Evolutionary conservation across 495 filamentous ascomycete genomes (phyloP), one percentile per base, ranked within the genome.

Genomic region (Lasiosphaeriaceae sp.): DNA sequence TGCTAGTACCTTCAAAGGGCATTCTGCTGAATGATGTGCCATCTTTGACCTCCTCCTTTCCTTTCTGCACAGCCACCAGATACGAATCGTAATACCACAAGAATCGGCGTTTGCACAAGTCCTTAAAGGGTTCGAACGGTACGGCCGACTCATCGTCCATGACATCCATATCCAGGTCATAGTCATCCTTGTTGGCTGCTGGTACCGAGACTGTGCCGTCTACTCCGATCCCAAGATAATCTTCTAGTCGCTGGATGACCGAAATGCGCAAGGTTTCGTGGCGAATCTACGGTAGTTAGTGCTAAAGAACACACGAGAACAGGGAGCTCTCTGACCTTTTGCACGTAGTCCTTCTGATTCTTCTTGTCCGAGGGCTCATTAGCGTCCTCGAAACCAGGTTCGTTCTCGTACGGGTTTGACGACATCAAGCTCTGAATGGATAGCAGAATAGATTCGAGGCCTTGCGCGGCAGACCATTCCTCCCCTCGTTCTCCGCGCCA

Each of bases 361-460:
- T 87, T 83, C 73, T 89, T 86, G 65, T 96, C 88, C 11, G 79
- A 71, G 3, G 76, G 71, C 20, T 82, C 80, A 31, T 84, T 85
- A 19, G 85, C 82, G 50, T 87, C 80, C 62, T 97, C 94, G 62
- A 88, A 96, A 9, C 94, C 94, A 17, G 94, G 94, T 66, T 98
- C 94, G 61, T 97, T 96, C 70, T 94, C 90, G 70, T 96, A 98
- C 0, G 94, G 94, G 67, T 97, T 96, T 21, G 83, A 73, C 1
- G 91, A 95, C 86, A 98, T 92, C 24, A 98, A 76, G 65, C 91
- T 96, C 70, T 98, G 94, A 52, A 98, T 97, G 5, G 94, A 97
- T 29, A 97, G 83, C 29, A 98, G 70, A 49, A 97, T 89, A 1
- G 94, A 97, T 69, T 98, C 94, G 3, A 98, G 77, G 17, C 94